Conservation (phyloP, 129 eudicot genomes). For the Solidago caesia region DNA sequence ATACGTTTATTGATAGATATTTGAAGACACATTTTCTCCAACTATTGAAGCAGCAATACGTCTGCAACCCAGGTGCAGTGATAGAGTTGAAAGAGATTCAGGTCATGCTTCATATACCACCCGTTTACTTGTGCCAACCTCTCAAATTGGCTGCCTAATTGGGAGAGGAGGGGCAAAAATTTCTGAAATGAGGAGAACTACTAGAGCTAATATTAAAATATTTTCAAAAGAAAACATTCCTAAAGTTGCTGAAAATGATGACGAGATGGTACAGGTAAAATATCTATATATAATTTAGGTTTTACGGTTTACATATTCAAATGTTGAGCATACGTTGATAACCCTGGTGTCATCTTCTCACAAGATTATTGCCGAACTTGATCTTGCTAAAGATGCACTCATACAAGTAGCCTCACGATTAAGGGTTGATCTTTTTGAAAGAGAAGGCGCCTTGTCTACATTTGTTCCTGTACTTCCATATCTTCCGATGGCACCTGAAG, state of each 20-base stretch:
- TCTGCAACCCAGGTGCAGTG: constrained; percentile 88
- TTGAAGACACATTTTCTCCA: constrained; percentile 65
- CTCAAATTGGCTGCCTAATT: constrained; percentile 77
- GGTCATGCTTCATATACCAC: constrained; percentile 68
- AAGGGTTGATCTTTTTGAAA: constrained; percentile 77
- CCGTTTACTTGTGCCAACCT: constrained; percentile 65
- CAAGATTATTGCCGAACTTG: constrained; percentile 82
- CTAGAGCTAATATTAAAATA: constrained; percentile 73
- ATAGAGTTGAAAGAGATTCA: constrained; percentile 85
- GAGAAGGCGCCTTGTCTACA: constrained; percentile 64
- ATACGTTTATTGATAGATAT: constrained; percentile 37
- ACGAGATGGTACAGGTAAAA: constrained; percentile 87
- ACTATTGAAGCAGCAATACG: constrained; percentile 83
- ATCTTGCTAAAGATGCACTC: constrained; percentile 69
- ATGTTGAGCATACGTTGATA: background rate
- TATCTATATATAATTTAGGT: background rate
- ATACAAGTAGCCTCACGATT: constrained; percentile 67
- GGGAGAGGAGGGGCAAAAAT: constrained; percentile 85
- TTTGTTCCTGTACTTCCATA: constrained; percentile 80
- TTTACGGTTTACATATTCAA: background rate
- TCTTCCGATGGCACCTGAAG: constrained; percentile 50
- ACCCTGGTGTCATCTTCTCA: background rate
- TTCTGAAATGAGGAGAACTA: constrained; percentile 71
- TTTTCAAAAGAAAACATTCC: constrained; percentile 74
- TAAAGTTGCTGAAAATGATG: constrained; percentile 74